Conservation (phyloP, 306 rosid species). For the Prunus campanulata region DNA sequence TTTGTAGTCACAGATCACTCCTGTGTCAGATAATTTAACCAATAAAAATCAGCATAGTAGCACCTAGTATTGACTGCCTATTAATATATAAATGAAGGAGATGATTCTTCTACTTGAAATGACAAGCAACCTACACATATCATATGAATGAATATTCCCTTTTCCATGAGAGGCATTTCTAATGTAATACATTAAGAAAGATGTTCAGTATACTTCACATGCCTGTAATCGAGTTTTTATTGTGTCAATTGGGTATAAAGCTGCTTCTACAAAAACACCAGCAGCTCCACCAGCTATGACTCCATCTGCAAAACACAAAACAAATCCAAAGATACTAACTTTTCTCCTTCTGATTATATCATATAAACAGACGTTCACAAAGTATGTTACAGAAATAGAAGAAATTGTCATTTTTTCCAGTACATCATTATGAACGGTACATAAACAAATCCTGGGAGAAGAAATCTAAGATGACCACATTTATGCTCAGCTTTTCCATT, state of each 20-base stretch:
- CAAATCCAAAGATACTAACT: not conserved
- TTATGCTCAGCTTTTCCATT: not conserved
- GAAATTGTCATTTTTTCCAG: not conserved
- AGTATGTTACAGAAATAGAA: not conserved
- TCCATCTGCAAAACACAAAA: conserved; percentile 32
- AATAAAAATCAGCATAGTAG: not conserved
- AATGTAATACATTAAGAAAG: not conserved
- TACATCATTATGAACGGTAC: not conserved
- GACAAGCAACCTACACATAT: not conserved
- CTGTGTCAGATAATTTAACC: not conserved
- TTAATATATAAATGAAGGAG: not conserved
- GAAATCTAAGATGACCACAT: not conserved
- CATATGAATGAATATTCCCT: not conserved
- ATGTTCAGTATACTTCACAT: not conserved
- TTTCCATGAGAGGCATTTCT: not conserved
- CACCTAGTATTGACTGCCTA: not conserved
- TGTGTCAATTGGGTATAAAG: conserved; percentile 40
- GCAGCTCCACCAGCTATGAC: conserved; percentile 40
- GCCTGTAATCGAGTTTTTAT: conserved; percentile 45
- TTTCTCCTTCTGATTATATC: not conserved
- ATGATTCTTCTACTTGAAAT: not conserved
- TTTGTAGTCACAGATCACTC: not conserved
- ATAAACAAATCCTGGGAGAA: not conserved
- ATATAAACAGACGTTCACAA: not conserved
- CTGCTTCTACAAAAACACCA: conserved; percentile 38